Evolutionary conservation across 2,329 filamentous ascomycete species (phyloP).

Genomic region (Microsporum ferrugineum): DNA sequence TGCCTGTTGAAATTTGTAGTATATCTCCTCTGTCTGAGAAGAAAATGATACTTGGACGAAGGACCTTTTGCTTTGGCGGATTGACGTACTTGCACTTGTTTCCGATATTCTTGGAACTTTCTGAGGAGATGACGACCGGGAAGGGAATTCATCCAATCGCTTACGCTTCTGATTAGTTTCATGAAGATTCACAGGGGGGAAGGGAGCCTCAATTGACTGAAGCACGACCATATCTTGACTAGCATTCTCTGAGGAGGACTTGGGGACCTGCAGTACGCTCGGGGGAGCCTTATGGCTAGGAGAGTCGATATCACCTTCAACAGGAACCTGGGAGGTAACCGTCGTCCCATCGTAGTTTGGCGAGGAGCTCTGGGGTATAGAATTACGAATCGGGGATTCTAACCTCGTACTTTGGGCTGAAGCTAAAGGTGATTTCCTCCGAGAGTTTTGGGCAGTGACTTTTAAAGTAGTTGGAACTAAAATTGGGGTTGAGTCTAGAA

Average conservation of each 20-base stretch:
- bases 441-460: neutral
- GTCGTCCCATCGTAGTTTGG: neutral
- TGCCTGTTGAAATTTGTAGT: conserved; percentile 27
- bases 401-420: neutral
- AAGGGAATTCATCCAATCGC: neutral
- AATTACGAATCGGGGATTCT: neutral
- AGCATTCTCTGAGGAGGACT: neutral
- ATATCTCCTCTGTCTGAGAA: conserved; percentile 17
- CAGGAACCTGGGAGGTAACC: neutral
- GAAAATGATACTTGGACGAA: neutral
- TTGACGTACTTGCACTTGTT: neutral
- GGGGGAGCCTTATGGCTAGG: neutral
- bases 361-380: neutral
- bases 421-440: neutral
- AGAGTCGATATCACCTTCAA: too few species aligned
- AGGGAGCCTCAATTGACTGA: neutral
- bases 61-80: neutral
- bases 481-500: neutral
- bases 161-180: neutral
- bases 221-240: too few species aligned
- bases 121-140: neutral
- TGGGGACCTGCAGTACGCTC: neutral
- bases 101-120: neutral
- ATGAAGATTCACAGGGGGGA: neutral
- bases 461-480: neutral